Evolutionary conservation across 306 rosid species (phyloP).

Genomic region (Pueraria montana): DNA sequence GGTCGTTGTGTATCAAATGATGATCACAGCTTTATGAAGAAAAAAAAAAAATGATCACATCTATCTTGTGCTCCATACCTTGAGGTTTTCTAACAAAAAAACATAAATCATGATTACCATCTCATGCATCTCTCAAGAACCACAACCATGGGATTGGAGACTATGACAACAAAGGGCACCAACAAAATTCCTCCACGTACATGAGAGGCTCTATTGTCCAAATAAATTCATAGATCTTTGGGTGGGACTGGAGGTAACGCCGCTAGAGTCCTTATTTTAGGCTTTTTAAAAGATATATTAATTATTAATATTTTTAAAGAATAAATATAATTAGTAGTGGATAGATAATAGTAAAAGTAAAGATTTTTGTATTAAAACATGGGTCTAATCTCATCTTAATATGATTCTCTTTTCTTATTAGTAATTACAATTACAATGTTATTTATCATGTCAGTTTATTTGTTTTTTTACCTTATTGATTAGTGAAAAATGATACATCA

Average conservation of each 20-base stretch:
- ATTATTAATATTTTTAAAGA: no score
- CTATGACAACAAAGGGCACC: slow-evolving; percentile 3
- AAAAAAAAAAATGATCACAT: background rate
- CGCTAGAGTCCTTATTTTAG: no score
- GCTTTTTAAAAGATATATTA: no score
- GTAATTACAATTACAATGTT: background rate
- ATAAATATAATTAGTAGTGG: no score
- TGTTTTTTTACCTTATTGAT: background rate
- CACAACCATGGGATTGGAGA: slow-evolving; percentile 28
- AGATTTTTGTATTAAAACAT: background rate
- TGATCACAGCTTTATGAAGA: no score
- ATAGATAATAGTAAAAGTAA: background rate
- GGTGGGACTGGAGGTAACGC: no score
- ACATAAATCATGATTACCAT: slow-evolving; percentile 21
- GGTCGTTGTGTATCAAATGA: slow-evolving; percentile 7
- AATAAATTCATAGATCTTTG: no score
- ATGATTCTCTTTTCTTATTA: background rate
- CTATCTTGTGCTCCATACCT: slow-evolving; percentile 27
- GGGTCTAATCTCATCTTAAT: background rate
- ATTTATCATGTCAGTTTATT: background rate
- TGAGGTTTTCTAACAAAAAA: slow-evolving; percentile 10
- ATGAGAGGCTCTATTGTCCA: no score
- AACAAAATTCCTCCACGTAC: background rate
- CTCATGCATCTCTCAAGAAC: background rate
- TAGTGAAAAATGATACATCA: background rate